These are phyloP conservation scores for Rhizoclosmatium globosum DNA, from an alignment of 192 early-diverging fungal genomes.

Conservation along the genomic window DNA sequence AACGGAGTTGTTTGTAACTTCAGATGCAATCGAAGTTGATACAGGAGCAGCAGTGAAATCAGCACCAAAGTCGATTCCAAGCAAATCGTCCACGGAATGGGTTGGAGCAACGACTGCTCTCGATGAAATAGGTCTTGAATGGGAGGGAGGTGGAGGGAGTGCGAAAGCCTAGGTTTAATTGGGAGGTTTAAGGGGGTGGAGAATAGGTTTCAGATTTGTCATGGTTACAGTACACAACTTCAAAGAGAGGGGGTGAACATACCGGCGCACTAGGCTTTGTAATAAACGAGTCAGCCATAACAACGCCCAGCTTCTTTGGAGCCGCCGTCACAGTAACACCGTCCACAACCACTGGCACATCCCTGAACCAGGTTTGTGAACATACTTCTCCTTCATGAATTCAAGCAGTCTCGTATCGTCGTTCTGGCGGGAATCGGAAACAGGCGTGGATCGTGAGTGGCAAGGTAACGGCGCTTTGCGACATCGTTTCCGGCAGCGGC, in stretches of 20 bases:
- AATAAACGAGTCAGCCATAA: slow-evolving; percentile 5
- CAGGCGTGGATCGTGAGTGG: background rate
- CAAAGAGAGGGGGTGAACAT: too few species aligned
- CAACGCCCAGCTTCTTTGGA: slow-evolving; percentile 18
- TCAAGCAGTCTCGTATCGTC: slow-evolving; percentile 8
- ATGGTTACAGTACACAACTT: too few species aligned
- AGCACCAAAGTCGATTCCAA: slow-evolving; percentile 7
- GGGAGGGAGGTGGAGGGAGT: slow-evolving; percentile 15
- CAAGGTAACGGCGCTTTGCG: background rate
- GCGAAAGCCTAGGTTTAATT: slow-evolving; percentile 2
- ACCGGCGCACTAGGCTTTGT: background rate
- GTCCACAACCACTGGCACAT: too few species aligned
- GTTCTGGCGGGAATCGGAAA: background rate
- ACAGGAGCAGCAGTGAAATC: background rate
- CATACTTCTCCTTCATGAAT: slow-evolving; percentile 17
- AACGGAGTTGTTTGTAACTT: background rate
- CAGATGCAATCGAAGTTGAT: background rate
- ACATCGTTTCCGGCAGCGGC: slow-evolving; percentile 39
- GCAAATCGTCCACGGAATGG: slow-evolving; percentile 24
- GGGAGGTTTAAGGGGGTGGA: slow-evolving; percentile 1
- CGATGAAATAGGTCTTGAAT: background rate
- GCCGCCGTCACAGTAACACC: background rate
- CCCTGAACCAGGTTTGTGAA: slow-evolving; percentile 6
- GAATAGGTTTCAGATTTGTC: background rate
- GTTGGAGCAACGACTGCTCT: too few species aligned